phyloP scores from a whole-genome alignment of 2,329 filamentous ascomycete species.

The Periconia sp. region DNA sequence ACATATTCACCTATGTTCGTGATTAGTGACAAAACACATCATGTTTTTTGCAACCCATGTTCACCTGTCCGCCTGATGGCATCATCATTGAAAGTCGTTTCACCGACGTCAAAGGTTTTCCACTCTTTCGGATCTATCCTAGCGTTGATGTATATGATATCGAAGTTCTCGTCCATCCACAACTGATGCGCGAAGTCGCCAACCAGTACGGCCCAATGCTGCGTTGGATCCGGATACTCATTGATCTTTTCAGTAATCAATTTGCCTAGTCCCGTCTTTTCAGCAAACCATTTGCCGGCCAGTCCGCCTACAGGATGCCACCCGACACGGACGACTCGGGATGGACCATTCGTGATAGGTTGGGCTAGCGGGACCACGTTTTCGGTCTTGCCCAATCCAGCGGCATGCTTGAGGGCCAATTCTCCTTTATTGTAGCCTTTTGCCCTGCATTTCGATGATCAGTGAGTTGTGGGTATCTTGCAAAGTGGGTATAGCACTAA shows the following conservation, averaged over 20 bases:
- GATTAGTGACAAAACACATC: not conserved
- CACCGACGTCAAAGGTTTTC: slow-evolving; percentile 12
- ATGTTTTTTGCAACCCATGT: not conserved
- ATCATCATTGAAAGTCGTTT: slow-evolving; percentile 15
- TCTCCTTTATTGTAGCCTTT: slow-evolving; percentile 39
- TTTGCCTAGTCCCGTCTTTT: slow-evolving; percentile 57
- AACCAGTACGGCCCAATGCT: slow-evolving; percentile 63
- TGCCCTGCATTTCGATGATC: slow-evolving; percentile 3
- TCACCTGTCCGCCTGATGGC: slow-evolving; percentile 11
- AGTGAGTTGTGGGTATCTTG: not conserved
- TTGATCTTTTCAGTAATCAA: slow-evolving; percentile 59
- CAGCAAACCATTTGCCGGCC: slow-evolving; percentile 61
- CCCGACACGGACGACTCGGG: slow-evolving; percentile 55
- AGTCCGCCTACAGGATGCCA: slow-evolving; percentile 62
- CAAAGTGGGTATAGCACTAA: not conserved
- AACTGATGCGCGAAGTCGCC: slow-evolving; percentile 59
- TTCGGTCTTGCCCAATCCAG: slow-evolving; percentile 49
- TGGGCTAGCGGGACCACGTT: slow-evolving; percentile 49
- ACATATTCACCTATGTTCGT: slow-evolving; percentile 51
- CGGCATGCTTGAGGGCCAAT: slow-evolving; percentile 45
- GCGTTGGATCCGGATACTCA: slow-evolving; percentile 60
- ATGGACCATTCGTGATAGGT: slow-evolving; percentile 40
- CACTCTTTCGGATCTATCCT: slow-evolving; percentile 11
- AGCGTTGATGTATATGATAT: slow-evolving; percentile 59
- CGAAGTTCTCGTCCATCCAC: slow-evolving; percentile 63